Conservation (phyloP, 495 filamentous ascomycete species). For the Neurospora africana region DNA sequence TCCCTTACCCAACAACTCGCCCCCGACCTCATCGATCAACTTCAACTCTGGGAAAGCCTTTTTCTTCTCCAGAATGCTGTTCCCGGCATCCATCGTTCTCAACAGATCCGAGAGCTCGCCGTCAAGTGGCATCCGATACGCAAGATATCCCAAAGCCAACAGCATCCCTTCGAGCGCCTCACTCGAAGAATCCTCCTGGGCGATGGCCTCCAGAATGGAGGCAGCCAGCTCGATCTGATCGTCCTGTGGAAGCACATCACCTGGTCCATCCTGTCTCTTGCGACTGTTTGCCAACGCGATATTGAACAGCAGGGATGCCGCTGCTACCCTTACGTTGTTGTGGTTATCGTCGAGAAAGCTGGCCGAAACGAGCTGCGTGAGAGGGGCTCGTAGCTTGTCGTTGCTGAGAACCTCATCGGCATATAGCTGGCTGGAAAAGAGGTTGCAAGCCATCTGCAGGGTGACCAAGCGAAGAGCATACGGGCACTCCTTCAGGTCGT, state of each 20-base stretch:
- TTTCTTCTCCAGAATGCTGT: conserved; percentile 45
- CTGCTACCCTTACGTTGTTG: conserved; percentile 54
- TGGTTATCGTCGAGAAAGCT: conserved; percentile 46
- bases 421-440: conserved; percentile 54
- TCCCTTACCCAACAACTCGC: conserved; percentile 31
- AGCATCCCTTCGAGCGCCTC: conserved; percentile 67
- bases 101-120: conserved; percentile 69
- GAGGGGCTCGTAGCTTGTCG: conserved; percentile 24
- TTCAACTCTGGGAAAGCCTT: conserved; percentile 43
- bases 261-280: conserved; percentile 43
- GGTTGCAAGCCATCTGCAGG: conserved; percentile 49
- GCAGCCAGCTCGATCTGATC: conserved; percentile 72
- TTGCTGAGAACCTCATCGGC: conserved; percentile 30
- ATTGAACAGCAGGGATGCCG: conserved; percentile 76
- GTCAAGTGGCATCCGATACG: conserved; percentile 56
- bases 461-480: conserved; percentile 79
- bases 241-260: conserved; percentile 52
- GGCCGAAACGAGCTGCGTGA: conserved; percentile 39
- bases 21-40: conserved; percentile 49
- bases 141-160: conserved; percentile 59
- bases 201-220: conserved; percentile 64
- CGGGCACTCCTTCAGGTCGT: conserved; percentile 41
- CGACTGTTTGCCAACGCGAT: conserved; percentile 60
- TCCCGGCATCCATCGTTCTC: conserved; percentile 56
- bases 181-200: conserved; percentile 50